Evolutionary conservation across 768 basidiomycete genomes (phyloP).

Genomic region (Trametes sanguinea): DNA sequence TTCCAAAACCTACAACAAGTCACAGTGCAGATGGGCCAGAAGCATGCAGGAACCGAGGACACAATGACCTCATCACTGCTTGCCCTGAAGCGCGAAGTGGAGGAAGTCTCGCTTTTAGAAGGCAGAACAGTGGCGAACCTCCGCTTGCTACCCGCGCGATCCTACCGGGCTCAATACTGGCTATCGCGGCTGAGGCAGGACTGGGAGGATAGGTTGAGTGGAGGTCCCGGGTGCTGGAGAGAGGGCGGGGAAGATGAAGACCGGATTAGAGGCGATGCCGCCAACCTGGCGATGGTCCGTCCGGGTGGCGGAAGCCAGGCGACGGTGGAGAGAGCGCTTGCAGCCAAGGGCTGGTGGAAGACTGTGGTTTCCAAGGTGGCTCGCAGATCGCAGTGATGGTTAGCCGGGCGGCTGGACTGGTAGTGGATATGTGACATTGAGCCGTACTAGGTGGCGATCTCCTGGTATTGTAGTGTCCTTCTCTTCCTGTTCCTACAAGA

Average conservation of each 20-base stretch:
- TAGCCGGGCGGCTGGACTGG: too few species aligned
- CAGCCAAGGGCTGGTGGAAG: background rate
- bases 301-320: background rate
- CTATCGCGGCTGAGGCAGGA: conserved; percentile 6
- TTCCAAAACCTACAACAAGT: conserved; percentile 3
- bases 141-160: background rate
- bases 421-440: too few species aligned
- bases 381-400: too few species aligned
- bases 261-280: background rate
- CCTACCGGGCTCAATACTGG: conserved; percentile 10
- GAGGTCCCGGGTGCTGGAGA: conserved; percentile 13
- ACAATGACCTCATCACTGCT: too few species aligned
- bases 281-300: background rate
- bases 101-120: background rate
- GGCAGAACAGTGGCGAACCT: background rate
- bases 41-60: background rate
- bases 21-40: conserved; percentile 11
- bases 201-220: conserved; percentile 15
- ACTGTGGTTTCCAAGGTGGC: background rate
- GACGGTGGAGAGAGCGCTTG: background rate
- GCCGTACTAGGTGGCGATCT: too few species aligned
- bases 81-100: background rate
- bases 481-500: too few species aligned
- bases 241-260: conserved; percentile 13
- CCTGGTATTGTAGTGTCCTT: too few species aligned